phyloP scores from a whole-genome alignment of 345 rosid species.

The Arabidopsis arenosa region DNA sequence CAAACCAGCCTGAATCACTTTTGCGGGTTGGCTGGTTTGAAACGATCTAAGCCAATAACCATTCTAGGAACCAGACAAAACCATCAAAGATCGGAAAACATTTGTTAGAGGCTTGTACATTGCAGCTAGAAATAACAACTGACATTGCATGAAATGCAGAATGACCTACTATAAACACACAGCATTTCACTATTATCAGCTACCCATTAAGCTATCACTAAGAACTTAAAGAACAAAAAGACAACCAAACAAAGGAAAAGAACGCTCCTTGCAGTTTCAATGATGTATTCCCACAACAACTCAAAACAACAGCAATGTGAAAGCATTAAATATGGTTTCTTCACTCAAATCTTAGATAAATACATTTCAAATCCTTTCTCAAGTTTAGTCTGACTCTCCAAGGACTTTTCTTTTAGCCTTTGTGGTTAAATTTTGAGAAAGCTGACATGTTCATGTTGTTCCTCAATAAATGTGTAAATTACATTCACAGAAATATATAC shows the following conservation, averaged over 20 bases:
- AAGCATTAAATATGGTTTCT: neutral
- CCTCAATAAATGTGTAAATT: neutral
- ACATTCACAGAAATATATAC: neutral
- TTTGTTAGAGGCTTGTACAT: neutral
- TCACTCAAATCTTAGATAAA: neutral
- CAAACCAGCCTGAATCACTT: conserved; percentile 1
- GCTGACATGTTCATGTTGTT: conserved; percentile 1
- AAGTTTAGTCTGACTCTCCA: neutral
- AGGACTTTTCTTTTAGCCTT: neutral
- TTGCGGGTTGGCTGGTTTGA: neutral
- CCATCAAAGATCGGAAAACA: conserved; percentile 3
- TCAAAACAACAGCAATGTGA: neutral
- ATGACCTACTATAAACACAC: neutral
- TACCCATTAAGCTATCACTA: conserved; percentile 16
- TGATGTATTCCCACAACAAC: neutral
- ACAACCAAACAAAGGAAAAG: neutral
- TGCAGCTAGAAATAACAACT: neutral
- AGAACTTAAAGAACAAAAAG: neutral
- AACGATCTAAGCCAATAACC: neutral
- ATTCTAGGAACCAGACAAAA: neutral
- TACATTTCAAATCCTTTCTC: neutral
- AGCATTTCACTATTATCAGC: neutral
- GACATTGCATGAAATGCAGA: conserved; percentile 1
- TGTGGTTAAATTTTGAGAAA: neutral
- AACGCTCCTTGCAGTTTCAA: neutral